These are phyloP conservation scores for Leccinum disarticulatum DNA, from an alignment of 768 basidiomycete genomes.

Conservation along the genomic window DNA sequence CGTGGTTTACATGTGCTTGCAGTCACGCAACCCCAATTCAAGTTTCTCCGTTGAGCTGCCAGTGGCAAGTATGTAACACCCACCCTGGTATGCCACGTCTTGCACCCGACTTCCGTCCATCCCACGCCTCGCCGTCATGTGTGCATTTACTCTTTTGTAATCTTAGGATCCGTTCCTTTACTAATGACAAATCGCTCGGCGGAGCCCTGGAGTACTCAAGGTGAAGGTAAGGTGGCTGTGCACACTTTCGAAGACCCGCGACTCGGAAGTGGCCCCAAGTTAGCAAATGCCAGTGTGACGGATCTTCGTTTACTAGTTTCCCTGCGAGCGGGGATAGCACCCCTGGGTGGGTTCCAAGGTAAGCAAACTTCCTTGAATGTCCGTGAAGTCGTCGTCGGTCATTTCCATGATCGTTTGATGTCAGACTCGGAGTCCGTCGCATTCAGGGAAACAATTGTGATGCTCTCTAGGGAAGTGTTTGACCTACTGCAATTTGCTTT, in stretches of 20 bases:
- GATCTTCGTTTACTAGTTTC: background rate
- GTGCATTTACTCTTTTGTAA: constrained; percentile 68
- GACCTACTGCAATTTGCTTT: background rate
- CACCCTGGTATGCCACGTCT: constrained; percentile 75
- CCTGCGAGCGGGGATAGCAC: background rate
- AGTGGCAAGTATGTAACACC: background rate
- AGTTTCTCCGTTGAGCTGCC: background rate
- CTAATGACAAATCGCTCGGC: constrained; percentile 58
- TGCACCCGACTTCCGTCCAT: constrained; percentile 80
- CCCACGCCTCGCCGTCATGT: constrained; percentile 53
- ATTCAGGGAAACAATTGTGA: constrained; percentile 49
- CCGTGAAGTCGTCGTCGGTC: background rate
- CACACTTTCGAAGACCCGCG: constrained; percentile 37
- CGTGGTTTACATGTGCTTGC: constrained; percentile 41
- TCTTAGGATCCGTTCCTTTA: constrained; percentile 60
- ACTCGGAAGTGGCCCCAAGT: background rate
- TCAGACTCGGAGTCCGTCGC: background rate
- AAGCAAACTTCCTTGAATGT: background rate
- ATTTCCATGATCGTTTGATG: background rate
- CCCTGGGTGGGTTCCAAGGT: background rate
- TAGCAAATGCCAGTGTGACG: background rate
- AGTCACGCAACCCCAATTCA: background rate
- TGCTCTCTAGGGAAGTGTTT: constrained; percentile 44
- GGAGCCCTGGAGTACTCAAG: constrained; percentile 45
- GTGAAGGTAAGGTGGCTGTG: constrained; percentile 46